Base-by-base conservation (phyloP, 2,329 filamentous ascomycete species). In the Fonsecaea monophora region DNA sequence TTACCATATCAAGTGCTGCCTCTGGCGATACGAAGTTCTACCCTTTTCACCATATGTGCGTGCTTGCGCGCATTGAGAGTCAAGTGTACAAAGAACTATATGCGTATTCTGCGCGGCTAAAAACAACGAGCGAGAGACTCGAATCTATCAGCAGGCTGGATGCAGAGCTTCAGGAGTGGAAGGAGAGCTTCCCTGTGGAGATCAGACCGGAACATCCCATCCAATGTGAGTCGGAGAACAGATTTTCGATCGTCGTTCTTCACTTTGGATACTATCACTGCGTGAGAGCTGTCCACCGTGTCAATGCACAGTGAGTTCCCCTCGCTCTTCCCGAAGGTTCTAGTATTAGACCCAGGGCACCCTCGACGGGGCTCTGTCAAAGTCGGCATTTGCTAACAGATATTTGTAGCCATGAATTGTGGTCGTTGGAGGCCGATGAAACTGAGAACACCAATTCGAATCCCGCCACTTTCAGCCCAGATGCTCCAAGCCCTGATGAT, bases 121-220 rank as follows among this genome's bases (percentile, higher is more conserved):
- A 62, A 42, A 67, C 65, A 18, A 42, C 60, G 9, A 42, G 25
- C 38, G 65, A 67, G 25, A 59, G 65, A 9, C 55, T 67, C 12
- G 25, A 60, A 34, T 48, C 65, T 9, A 64, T 67, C 45, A 64
- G 65, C 60, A 67, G 35, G 40, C 55, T 67, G 12, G 65, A 67
- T 38, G 55, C 60, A 34, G 65, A 67, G 60, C 65, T 67, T 57
- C 65, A 67, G n/a, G 60, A 60, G n/a, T 67, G 65, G 65, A 67
- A 64, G 42, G 65, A 67, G 25, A 53, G 32, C 5, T 37, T 67
- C 21, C 65, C 65, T 7, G 2, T 55, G 3, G 60, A 67, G 18
- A 21, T 64, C 55, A 54, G 65, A n/a, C 65, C 65, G 7, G 65
- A 67, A 32, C 48, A 67, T 57, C 37, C 34, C 1, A 60, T 67